These are phyloP conservation scores for Parathielavia hyrcaniae DNA, from an alignment of 495 filamentous ascomycete genomes.

Conservation along the genomic window DNA sequence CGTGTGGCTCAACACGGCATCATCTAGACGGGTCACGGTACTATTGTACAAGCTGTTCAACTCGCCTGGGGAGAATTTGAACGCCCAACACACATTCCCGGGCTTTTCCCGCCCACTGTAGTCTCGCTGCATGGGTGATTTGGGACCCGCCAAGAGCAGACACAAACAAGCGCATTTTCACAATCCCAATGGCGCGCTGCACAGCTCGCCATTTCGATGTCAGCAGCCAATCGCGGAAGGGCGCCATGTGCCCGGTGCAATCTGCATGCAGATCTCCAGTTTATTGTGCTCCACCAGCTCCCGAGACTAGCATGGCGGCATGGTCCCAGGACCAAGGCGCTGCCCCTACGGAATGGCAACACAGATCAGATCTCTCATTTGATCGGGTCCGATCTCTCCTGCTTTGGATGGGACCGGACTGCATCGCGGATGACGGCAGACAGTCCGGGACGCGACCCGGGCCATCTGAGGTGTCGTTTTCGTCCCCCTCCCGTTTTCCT, in stretches of 20 bases:
- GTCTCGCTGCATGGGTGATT: too few species aligned
- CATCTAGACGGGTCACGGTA: too few species aligned
- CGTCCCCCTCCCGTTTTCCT: background rate
- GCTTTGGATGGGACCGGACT: background rate
- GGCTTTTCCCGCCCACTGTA: too few species aligned
- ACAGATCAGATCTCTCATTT: background rate
- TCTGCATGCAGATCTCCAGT: constrained; percentile 2
- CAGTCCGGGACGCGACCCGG: background rate
- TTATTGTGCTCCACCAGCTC: background rate
- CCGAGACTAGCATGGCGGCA: background rate
- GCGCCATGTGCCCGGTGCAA: background rate
- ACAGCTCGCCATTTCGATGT: too few species aligned
- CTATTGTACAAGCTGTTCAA: too few species aligned
- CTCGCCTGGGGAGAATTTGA: too few species aligned
- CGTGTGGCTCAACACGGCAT: too few species aligned
- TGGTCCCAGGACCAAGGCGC: background rate
- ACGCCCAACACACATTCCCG: too few species aligned
- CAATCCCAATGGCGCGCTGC: too few species aligned
- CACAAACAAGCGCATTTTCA: too few species aligned
- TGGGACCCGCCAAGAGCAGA: too few species aligned
- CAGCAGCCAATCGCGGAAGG: constrained; percentile 13
- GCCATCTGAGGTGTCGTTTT: background rate
- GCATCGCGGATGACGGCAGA: constrained; percentile 6
- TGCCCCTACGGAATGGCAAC: background rate
- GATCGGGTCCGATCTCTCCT: constrained; percentile 1